These are phyloP conservation scores for Rhynchospora tenuis DNA, from an alignment of 176 grass and related monocot species.

Conservation along the genomic window DNA sequence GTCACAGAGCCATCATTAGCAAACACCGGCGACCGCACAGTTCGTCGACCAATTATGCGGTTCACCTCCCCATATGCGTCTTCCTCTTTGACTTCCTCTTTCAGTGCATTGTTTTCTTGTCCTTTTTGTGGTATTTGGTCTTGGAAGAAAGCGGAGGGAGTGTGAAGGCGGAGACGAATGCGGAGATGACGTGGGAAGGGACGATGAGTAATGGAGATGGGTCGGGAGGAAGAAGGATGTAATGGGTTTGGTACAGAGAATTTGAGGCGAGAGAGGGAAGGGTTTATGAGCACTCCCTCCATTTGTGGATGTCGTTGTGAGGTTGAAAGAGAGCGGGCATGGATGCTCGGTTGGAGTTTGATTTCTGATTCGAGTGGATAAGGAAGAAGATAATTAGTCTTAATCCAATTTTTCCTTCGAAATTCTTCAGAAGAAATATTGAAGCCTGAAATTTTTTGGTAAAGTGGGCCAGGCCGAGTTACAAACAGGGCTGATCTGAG, in stretches of 20 bases:
- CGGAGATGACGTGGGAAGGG: slow-evolving; percentile 13
- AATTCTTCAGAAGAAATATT: background rate
- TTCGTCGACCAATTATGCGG: slow-evolving; percentile 67
- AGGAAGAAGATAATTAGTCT: slow-evolving; percentile 18
- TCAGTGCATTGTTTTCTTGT: background rate
- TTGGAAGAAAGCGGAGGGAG: slow-evolving; percentile 44
- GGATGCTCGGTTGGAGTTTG: slow-evolving; percentile 1
- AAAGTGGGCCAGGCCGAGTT: background rate
- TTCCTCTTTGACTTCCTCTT: slow-evolving; percentile 24
- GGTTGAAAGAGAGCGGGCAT: slow-evolving; percentile 2
- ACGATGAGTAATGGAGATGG: background rate
- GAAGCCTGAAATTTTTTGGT: background rate
- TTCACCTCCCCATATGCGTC: slow-evolving; percentile 81
- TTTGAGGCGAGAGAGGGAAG: slow-evolving; percentile 72
- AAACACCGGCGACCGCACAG: slow-evolving; percentile 46
- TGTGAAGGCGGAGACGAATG: slow-evolving; percentile 16
- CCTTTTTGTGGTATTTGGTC: slow-evolving; percentile 39
- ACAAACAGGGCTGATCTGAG: too few relatives aligned
- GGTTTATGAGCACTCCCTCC: slow-evolving; percentile 71
- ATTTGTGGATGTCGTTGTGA: slow-evolving; percentile 28
- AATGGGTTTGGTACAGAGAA: slow-evolving; percentile 6
- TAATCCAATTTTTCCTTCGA: background rate
- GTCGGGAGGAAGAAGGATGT: background rate
- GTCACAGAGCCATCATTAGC: slow-evolving; percentile 58
- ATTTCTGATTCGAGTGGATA: slow-evolving; percentile 22